Conservation (phyloP, 2,329 filamentous ascomycete genomes). For the Fusarium torulosum region DNA sequence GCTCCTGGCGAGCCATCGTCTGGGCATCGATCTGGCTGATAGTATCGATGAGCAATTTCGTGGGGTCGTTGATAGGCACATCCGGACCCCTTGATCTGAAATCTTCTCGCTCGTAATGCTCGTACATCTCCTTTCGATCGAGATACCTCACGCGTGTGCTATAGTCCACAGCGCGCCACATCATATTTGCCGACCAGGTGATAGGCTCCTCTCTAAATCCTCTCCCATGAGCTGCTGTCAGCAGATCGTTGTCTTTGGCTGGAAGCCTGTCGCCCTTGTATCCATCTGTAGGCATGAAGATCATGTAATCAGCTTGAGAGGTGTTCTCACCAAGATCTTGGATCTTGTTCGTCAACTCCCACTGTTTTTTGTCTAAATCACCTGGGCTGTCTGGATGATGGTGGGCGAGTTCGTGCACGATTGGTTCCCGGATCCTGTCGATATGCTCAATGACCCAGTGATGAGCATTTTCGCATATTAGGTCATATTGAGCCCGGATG, state of each 20-base stretch:
- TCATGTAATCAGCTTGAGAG: conserved; percentile 42
- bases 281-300: conserved; percentile 48
- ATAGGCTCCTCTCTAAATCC: conserved; percentile 22
- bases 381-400: neutral
- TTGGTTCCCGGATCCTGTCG: conserved; percentile 34
- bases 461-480: conserved; percentile 41
- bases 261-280: conserved; percentile 43
- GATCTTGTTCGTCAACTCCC: conserved; percentile 39
- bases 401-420: conserved; percentile 18
- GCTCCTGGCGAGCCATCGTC: conserved; percentile 22
- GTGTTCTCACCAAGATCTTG: conserved; percentile 44
- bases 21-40: conserved; percentile 29
- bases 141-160: conserved; percentile 7
- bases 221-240: neutral
- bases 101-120: neutral
- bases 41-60: neutral
- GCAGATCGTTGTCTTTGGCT: conserved; percentile 15
- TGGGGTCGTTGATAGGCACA: conserved; percentile 8
- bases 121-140: conserved; percentile 11
- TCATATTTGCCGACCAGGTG: conserved; percentile 21
- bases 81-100: neutral
- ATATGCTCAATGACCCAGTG: conserved; percentile 45
- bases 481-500: conserved; percentile 42
- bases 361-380: conserved; percentile 20
- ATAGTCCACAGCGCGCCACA: conserved; percentile 21